Percentiles rank a stretch among this genome's conserved stretches.
These are phyloP conservation scores for Ascosphaera aggregata DNA, from an alignment of 2,329 filamentous ascomycete genomes.

Conservation along the genomic window DNA sequence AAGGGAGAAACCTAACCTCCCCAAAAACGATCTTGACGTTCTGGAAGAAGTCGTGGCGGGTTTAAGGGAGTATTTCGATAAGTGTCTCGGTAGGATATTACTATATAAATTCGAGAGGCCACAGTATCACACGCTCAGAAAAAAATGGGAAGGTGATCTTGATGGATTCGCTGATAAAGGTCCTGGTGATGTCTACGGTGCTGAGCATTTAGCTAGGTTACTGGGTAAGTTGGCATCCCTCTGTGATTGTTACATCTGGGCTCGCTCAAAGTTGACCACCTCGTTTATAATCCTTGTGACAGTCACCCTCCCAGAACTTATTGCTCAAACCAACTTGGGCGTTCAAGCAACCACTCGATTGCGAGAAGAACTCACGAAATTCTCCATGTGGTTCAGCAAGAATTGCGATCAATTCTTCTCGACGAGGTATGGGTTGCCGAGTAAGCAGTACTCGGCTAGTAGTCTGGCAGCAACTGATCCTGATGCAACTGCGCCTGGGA, in stretches of 20 bases:
- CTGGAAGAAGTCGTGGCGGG: slow-evolving; percentile 75
- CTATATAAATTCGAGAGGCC: slow-evolving; percentile 85
- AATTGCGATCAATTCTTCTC: slow-evolving; percentile 54
- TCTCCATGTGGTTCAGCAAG: slow-evolving; percentile 65
- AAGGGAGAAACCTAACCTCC: slow-evolving; percentile 34
- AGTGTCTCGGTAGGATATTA: slow-evolving; percentile 63
- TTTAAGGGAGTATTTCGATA: slow-evolving; percentile 84
- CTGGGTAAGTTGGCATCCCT: slow-evolving; percentile 39
- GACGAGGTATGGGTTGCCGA: slow-evolving; percentile 20
- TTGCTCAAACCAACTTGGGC: slow-evolving; percentile 97
- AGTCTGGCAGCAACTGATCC: neutral
- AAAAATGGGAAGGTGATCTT: slow-evolving; percentile 39
- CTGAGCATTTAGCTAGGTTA: slow-evolving; percentile 72
- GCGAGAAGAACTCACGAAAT: slow-evolving; percentile 67
- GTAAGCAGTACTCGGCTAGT: slow-evolving; percentile 12
- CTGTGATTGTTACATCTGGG: slow-evolving; percentile 6
- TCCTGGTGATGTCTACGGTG: slow-evolving; percentile 67
- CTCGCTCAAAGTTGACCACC: slow-evolving; percentile 1
- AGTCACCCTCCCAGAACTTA: slow-evolving; percentile 81
- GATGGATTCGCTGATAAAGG: slow-evolving; percentile 45
- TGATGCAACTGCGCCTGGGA: too few relatives aligned
- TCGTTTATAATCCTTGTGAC: slow-evolving; percentile 3
- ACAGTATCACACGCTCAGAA: slow-evolving; percentile 60
- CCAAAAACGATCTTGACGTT: slow-evolving; percentile 47
- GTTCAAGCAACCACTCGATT: slow-evolving; percentile 69